Conservation (phyloP, 2,329 filamentous ascomycete genomes). For the Fusarium buxicola region DNA sequence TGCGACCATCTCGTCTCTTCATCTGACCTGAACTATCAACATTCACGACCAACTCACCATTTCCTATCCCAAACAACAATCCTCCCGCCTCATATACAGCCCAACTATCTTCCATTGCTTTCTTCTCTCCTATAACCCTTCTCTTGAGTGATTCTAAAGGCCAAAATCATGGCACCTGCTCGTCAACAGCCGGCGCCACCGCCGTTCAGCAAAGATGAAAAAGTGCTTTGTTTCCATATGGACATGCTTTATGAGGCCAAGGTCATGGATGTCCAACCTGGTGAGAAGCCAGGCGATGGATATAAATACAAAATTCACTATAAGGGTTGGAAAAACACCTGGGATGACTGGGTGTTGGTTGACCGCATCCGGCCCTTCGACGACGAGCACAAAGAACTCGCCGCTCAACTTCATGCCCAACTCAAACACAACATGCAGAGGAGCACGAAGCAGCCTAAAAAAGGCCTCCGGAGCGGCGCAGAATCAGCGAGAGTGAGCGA, state of each 20-base stretch:
- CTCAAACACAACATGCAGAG: conserved; percentile 69
- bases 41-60: conserved; percentile 6
- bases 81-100: conserved; percentile 5
- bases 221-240: conserved; percentile 95
- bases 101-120: conserved; percentile 3
- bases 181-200: conserved; percentile 59
- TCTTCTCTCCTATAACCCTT: conserved; percentile 23
- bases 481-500: conserved; percentile 77
- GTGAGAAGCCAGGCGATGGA: conserved; percentile 75
- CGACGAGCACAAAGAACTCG: conserved; percentile 93
- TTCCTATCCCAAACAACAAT: not conserved
- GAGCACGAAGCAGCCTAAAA: conserved; percentile 66
- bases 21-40: conserved; percentile 19
- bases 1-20: conserved; percentile 18
- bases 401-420: conserved; percentile 77
- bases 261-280: conserved; percentile 80
- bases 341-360: conserved; percentile 98
- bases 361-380: conserved; percentile 95
- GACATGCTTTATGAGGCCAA: conserved; percentile 98
- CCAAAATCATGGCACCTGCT: conserved; percentile 55
- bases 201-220: conserved; percentile 82
- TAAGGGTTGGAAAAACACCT: conserved; percentile 99
- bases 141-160: conserved; percentile 22
- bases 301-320: conserved; percentile 96
- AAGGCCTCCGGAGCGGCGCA: conserved; percentile 53